Evolutionary conservation across 768 basidiomycete genomes (phyloP).

Genomic region (Nevesoporus exiguus): DNA sequence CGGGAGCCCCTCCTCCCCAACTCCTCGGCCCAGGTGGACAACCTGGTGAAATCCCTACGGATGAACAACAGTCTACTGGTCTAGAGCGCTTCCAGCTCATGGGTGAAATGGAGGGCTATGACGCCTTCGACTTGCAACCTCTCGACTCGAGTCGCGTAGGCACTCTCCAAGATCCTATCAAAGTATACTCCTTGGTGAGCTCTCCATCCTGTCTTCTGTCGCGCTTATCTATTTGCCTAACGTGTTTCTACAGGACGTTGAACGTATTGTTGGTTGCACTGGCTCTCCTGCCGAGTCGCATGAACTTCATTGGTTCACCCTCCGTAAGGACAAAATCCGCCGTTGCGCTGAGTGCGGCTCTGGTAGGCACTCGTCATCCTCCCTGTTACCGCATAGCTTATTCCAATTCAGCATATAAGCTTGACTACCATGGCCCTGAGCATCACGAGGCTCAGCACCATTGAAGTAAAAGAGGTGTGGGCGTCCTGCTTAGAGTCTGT

Average conservation of each 20-base stretch:
- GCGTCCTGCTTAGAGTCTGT: conserved; percentile 10
- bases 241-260: conserved; percentile 53
- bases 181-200: conserved; percentile 82
- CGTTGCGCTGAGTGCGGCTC: conserved; percentile 95
- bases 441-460: conserved; percentile 50
- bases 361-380: conserved; percentile 48
- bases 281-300: conserved; percentile 95
- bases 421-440: conserved; percentile 67
- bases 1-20: conserved; percentile 59
- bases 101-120: conserved; percentile 82
- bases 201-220: background rate
- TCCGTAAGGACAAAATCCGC: conserved; percentile 60
- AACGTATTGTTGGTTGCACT: conserved; percentile 91
- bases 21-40: conserved; percentile 73
- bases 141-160: conserved; percentile 84
- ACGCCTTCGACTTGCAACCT: conserved; percentile 85
- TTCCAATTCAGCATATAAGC: conserved; percentile 54
- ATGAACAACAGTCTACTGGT: conserved; percentile 91
- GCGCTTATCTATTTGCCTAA: background rate
- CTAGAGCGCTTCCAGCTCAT: conserved; percentile 92
- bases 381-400: conserved; percentile 3
- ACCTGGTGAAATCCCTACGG: conserved; percentile 73
- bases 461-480: conserved; percentile 14
- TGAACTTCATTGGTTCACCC: conserved; percentile 81
- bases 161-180: conserved; percentile 82